Evolutionary conservation across 2,329 filamentous ascomycete species (phyloP).

Genomic region (Talaromyces verruculosus): DNA sequence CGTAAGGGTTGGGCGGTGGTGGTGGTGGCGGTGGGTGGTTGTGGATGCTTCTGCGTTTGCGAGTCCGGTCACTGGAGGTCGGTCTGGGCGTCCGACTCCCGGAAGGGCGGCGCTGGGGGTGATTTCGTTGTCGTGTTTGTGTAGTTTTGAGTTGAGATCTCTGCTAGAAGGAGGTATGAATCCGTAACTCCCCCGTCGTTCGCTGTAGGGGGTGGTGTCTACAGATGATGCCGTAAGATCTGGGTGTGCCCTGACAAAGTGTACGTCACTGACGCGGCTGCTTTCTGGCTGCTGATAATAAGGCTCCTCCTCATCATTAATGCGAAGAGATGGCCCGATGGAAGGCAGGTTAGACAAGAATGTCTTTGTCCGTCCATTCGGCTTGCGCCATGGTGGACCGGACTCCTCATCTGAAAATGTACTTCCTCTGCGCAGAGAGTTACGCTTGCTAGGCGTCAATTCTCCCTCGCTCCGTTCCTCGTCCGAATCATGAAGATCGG

Average conservation of each 20-base stretch:
- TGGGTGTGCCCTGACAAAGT: constrained; percentile 16
- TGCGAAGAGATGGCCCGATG: constrained; percentile 52
- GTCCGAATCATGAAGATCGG: constrained; percentile 51
- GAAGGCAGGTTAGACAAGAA: constrained; percentile 50
- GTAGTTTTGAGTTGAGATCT: constrained; percentile 22
- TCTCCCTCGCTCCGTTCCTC: constrained; percentile 40
- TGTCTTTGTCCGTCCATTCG: constrained; percentile 42
- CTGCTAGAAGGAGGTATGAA: constrained; percentile 33
- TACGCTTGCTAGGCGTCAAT: constrained; percentile 30
- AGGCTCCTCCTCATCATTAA: constrained; percentile 39
- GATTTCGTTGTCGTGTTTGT: constrained; percentile 25
- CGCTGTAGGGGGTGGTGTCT: constrained; percentile 22
- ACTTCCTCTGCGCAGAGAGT: constrained; percentile 34
- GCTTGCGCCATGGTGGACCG: constrained; percentile 28
- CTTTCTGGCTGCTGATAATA: not conserved
- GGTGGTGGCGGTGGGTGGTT: constrained; percentile 27
- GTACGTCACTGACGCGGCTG: constrained; percentile 11
- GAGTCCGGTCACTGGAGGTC: constrained; percentile 49
- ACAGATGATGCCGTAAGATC: constrained; percentile 22
- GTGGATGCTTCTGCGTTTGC: constrained; percentile 40
- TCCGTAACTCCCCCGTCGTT: constrained; percentile 30
- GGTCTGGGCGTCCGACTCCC: constrained; percentile 33
- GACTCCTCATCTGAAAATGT: constrained; percentile 37
- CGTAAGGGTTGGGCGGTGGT: constrained; percentile 38
- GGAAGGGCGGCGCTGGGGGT: not conserved